Percentiles rank a stretch among this genome's conserved stretches.
These are phyloP conservation scores for Glaciozyma martinii DNA, from an alignment of 768 basidiomycete genomes.

Conservation along the genomic window DNA sequence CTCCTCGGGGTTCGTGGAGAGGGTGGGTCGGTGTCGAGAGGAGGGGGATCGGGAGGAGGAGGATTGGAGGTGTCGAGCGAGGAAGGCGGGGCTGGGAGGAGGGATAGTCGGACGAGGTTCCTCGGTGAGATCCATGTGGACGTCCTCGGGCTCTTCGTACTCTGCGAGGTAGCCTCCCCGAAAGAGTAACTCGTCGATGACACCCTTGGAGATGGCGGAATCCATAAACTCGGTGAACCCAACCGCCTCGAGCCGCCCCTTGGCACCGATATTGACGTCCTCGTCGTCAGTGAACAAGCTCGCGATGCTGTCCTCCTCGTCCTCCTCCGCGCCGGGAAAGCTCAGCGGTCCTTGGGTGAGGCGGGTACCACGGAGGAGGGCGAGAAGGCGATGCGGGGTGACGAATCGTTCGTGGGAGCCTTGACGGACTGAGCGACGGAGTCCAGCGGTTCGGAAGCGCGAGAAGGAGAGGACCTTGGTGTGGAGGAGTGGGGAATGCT, in stretches of 20 bases:
- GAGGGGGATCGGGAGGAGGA: slow-evolving; percentile 23
- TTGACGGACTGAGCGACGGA: slow-evolving; percentile 84
- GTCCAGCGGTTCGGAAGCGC: slow-evolving; percentile 93
- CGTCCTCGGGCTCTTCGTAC: slow-evolving; percentile 25
- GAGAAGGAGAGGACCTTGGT: slow-evolving; percentile 87
- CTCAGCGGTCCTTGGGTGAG: not conserved
- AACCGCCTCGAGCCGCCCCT: slow-evolving; percentile 43
- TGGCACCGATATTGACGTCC: slow-evolving; percentile 23
- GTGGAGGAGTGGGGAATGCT: slow-evolving; percentile 42
- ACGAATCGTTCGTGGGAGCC: slow-evolving; percentile 84
- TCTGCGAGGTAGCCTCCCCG: slow-evolving; percentile 50
- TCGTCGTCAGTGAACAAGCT: slow-evolving; percentile 30
- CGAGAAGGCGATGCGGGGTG: slow-evolving; percentile 66
- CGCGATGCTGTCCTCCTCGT: slow-evolving; percentile 31
- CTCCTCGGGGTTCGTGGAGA: slow-evolving; percentile 21
- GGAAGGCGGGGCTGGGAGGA: slow-evolving; percentile 5
- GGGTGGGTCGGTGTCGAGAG: slow-evolving; percentile 1
- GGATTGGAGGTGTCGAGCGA: slow-evolving; percentile 20
- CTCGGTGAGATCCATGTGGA: slow-evolving; percentile 13
- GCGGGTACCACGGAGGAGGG: slow-evolving; percentile 34
- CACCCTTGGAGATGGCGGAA: slow-evolving; percentile 63
- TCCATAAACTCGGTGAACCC: slow-evolving; percentile 99
- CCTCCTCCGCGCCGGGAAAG: slow-evolving; percentile 7
- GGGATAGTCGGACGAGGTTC: slow-evolving; percentile 7
- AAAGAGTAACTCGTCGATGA: slow-evolving; percentile 81